Conservation (phyloP, 108 stramenopile species). For the Pseudonitzschia pungens region DNA sequence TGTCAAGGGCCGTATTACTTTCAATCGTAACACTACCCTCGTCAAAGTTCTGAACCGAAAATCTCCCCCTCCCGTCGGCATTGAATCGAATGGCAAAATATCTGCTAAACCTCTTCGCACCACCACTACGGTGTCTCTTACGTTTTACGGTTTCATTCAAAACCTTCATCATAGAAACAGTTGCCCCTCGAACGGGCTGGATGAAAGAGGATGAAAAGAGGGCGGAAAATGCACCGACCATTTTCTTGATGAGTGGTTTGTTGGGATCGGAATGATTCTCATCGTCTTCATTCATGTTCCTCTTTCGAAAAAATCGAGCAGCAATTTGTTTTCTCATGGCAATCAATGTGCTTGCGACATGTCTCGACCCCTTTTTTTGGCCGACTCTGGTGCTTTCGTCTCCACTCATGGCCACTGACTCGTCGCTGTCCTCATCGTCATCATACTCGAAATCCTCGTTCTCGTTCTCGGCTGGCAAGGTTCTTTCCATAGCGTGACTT, state of each 20-base stretch:
- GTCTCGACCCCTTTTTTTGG: neutral
- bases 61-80: constrained; percentile 32
- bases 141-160: constrained; percentile 5
- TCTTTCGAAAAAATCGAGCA: neutral
- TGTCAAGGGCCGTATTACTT: constrained; percentile 19
- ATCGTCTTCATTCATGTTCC: neutral
- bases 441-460: neutral
- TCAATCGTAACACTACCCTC: constrained; percentile 17
- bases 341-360: neutral
- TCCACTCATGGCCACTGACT: too few species aligned
- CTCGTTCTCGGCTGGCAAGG: too few species aligned
- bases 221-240: neutral
- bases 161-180: neutral
- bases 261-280: neutral
- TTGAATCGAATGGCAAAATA: constrained; percentile 34
- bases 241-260: neutral
- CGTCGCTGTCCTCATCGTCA: too few species aligned
- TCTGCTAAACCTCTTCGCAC: neutral
- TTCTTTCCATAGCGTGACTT: too few species aligned
- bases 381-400: neutral
- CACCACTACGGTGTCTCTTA: neutral
- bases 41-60: constrained; percentile 33
- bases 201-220: neutral
- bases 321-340: neutral
- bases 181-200: neutral